Base-by-base conservation (phyloP, 345 rosid genomes). In the Moricandia arvensis region DNA sequence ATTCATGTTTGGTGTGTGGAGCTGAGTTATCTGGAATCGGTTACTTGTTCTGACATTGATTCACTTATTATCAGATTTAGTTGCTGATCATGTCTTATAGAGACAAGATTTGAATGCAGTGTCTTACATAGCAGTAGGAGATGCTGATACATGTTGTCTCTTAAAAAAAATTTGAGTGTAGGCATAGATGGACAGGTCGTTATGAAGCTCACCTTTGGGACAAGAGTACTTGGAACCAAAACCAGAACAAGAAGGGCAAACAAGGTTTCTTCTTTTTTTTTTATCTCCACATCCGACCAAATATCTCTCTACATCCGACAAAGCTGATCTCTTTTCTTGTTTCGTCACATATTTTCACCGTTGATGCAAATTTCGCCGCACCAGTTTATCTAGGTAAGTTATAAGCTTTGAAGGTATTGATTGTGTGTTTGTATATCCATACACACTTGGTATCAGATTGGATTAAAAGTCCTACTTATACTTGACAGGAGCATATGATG, bases 171-270 rank as follows among this genome's bases (percentile, higher is more conserved):
- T n/a, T 21, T 21, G 24, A 33, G 45, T 57, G 63, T 68, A 95
- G 97, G 85, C 97, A 95, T 87, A 80, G 97, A 82, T 92, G 99
- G 99, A 95, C 97, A 45, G 97, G 97, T 76, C 91, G 97, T 11
- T 94, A 90, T 72, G 98, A 94, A 87, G 99, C 99, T 86, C 99
- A 95, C 63, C 97, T 95, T 72, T 95, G 99, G 97, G 99, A 95
- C 82, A 95, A 95, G 80, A 95, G 86, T 73, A 92, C 99, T 2
- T 92, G 94, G 97, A 95, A 95, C 81, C 97, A 95, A 77, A 95
- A 90, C 79, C 99, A 95, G 85, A 95, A 95, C 78, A 95, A 92
- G 85, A 95, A 95, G 75, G 97, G 96, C 66, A 95, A 95, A 86
- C 97, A 95, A 90, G 99, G 98, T 91, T 69, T 68, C 21, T 63